Conservation (phyloP, 192 early-diverging fungal species). For the Gryganskiella cystojenkinii region DNA sequence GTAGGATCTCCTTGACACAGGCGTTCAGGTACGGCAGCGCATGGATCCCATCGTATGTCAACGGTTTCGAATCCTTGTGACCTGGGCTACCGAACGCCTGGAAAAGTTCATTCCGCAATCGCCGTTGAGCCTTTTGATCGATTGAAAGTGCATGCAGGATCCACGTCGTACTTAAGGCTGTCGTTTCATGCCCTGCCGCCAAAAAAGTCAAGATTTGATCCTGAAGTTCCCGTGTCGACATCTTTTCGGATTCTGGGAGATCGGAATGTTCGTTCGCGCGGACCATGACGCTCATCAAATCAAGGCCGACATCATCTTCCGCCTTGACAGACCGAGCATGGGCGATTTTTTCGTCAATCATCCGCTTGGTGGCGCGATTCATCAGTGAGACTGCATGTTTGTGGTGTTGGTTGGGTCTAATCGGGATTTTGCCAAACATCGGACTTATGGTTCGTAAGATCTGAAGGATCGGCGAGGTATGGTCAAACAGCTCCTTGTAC, state of each 20-base stretch:
- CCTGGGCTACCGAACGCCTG: neutral
- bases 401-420: slow-evolving; percentile 19
- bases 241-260: slow-evolving; percentile 20
- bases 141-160: too few relatives aligned
- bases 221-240: too few relatives aligned
- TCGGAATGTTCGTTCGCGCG: too few relatives aligned
- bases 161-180: too few relatives aligned
- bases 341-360: slow-evolving; percentile 44
- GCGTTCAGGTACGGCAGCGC: slow-evolving; percentile 56
- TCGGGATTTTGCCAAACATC: slow-evolving; percentile 12
- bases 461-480: slow-evolving; percentile 5
- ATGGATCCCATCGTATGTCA: slow-evolving; percentile 57
- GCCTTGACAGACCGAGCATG: slow-evolving; percentile 24
- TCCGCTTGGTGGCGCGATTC: slow-evolving; percentile 23
- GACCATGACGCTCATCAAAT: too few relatives aligned
- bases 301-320: neutral
- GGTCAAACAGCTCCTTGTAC: slow-evolving; percentile 48
- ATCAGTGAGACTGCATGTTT: slow-evolving; percentile 15
- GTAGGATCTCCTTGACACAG: slow-evolving; percentile 57
- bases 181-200: too few relatives aligned
- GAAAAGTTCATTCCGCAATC: too few relatives aligned
- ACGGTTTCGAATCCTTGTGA: slow-evolving; percentile 12
- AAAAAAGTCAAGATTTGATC: too few relatives aligned
- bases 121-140: too few relatives aligned
- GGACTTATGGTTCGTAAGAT: slow-evolving; percentile 25